Conservation (phyloP, 768 basidiomycete genomes). For the Sarcodon sp. region DNA sequence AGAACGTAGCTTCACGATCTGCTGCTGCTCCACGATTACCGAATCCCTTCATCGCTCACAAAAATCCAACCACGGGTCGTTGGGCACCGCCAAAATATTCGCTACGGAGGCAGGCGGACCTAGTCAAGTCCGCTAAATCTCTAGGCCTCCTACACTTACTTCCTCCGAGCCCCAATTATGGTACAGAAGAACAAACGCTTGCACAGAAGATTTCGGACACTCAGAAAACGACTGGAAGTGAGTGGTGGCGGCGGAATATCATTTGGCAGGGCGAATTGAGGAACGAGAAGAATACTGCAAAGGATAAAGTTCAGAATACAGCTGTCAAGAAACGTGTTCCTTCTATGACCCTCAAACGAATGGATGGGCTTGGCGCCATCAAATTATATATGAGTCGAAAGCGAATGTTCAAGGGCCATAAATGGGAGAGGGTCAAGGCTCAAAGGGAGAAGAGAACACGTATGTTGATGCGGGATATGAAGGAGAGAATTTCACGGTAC, state of each 20-base stretch:
- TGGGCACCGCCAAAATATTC: slow-evolving; percentile 67
- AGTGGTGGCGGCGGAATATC: slow-evolving; percentile 20
- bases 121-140: slow-evolving; percentile 58
- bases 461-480: slow-evolving; percentile 60
- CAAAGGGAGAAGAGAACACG: slow-evolving; percentile 32
- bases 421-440: slow-evolving; percentile 55
- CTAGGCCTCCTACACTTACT: slow-evolving; percentile 42
- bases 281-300: slow-evolving; percentile 6
- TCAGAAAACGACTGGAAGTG: neutral
- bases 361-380: slow-evolving; percentile 22
- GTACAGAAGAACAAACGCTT: slow-evolving; percentile 10
- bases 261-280: slow-evolving; percentile 8
- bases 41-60: slow-evolving; percentile 64
- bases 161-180: slow-evolving; percentile 55
- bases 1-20: slow-evolving; percentile 1
- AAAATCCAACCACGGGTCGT: slow-evolving; percentile 43
- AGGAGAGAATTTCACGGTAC: slow-evolving; percentile 49
- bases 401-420: slow-evolving; percentile 92
- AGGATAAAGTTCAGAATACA: slow-evolving; percentile 14
- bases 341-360: slow-evolving; percentile 6
- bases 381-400: slow-evolving; percentile 65
- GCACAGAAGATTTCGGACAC: neutral
- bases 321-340: slow-evolving; percentile 10
- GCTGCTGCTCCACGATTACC: slow-evolving; percentile 9
- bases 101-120: slow-evolving; percentile 62